These are phyloP conservation scores for Calonectria pauciramosa DNA, from an alignment of 2,329 filamentous ascomycete genomes.

Conservation along the genomic window DNA sequence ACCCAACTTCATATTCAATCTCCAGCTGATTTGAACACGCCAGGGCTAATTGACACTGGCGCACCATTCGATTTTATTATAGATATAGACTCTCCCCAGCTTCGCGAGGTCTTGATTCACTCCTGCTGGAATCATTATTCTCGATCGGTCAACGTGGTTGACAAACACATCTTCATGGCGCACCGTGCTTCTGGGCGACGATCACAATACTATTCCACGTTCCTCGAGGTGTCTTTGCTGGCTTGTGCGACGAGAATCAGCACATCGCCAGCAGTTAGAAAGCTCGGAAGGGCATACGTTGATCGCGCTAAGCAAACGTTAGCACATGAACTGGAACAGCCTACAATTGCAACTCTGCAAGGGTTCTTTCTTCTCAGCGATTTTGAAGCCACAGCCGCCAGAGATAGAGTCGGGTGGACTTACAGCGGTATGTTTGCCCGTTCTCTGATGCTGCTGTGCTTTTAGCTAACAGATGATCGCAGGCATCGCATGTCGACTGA, in stretches of 20 bases:
- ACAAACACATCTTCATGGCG: constrained; percentile 1
- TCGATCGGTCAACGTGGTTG: background rate
- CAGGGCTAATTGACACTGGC: background rate
- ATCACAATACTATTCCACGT: constrained; percentile 15
- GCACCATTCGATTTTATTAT: background rate
- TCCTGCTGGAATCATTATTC: constrained; percentile 9
- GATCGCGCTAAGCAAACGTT: constrained; percentile 8
- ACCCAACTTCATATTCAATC: constrained; percentile 18
- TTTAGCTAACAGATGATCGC: background rate
- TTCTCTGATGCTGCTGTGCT: background rate
- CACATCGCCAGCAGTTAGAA: constrained; percentile 7
- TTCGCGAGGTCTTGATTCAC: constrained; percentile 1
- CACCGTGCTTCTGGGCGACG: background rate
- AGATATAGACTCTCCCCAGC: constrained; percentile 6
- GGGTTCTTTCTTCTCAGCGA: constrained; percentile 12
- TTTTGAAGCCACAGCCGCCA: constrained; percentile 13
- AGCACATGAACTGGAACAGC: constrained; percentile 4
- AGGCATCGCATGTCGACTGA: constrained; percentile 17
- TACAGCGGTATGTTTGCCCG: background rate
- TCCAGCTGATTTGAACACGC: background rate
- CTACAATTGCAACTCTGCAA: constrained; percentile 3
- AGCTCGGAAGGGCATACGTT: constrained; percentile 8
- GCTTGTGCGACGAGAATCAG: constrained; percentile 15
- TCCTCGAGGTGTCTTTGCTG: background rate
- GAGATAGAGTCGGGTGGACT: constrained; percentile 15